These are phyloP conservation scores for Melocanna baccifera DNA, from an alignment of 176 grass and related monocot species.

Conservation along the genomic window DNA sequence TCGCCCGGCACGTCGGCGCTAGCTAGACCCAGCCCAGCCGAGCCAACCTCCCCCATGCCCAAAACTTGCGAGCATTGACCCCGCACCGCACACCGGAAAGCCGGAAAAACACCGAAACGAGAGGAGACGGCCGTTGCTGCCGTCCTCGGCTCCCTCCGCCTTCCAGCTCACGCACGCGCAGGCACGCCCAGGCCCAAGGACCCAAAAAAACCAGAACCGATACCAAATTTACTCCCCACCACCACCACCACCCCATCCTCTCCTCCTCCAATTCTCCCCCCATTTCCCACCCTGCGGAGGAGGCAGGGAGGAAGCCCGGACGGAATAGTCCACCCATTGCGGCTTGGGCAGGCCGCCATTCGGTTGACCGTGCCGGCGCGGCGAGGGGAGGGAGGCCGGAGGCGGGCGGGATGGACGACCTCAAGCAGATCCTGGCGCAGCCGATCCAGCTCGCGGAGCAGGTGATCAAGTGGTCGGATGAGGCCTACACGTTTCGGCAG, in stretches of 20 bases:
- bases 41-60: background rate
- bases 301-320: slow-evolving; percentile 27
- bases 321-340: slow-evolving; percentile 2
- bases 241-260: background rate
- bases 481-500: slow-evolving; percentile 60
- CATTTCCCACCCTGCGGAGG: slow-evolving; percentile 32
- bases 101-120: background rate
- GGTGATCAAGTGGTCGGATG: slow-evolving; percentile 62
- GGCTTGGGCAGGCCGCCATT: slow-evolving; percentile 19
- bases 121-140: slow-evolving; percentile 14
- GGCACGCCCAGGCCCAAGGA: background rate
- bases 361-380: background rate
- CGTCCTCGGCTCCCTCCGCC: background rate
- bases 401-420: slow-evolving; percentile 54
- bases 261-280: slow-evolving; percentile 16
- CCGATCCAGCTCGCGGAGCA: slow-evolving; percentile 88
- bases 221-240: slow-evolving; percentile 40
- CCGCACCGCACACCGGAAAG: background rate
- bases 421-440: slow-evolving; percentile 79
- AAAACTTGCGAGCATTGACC: background rate
- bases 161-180: slow-evolving; percentile 24
- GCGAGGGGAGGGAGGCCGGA: background rate
- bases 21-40: background rate
- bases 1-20: slow-evolving; percentile 24
- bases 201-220: slow-evolving; percentile 3